phyloP scores from a whole-genome alignment of 148 eudicot genomes.

The Mesembryanthemum crystallinum region DNA sequence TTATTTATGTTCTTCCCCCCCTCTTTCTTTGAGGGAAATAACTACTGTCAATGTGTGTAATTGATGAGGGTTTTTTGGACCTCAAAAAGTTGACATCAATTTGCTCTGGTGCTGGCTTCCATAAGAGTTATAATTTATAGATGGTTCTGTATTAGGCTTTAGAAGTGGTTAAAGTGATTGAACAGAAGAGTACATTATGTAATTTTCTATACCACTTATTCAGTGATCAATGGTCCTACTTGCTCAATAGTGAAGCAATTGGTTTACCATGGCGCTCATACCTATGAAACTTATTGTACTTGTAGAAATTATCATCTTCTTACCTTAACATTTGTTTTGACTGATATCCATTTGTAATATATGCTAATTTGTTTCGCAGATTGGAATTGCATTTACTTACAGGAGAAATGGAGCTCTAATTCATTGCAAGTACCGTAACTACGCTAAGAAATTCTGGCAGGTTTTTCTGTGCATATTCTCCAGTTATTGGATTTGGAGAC shows the following conservation, averaged over 20 bases:
- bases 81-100: too few relatives aligned
- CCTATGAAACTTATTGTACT: not conserved
- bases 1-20: too few relatives aligned
- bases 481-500: not conserved
- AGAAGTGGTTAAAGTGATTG: not conserved
- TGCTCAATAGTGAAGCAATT: too few relatives aligned
- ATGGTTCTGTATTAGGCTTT: too few relatives aligned
- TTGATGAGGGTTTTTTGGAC: too few relatives aligned
- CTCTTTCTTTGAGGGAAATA: too few relatives aligned
- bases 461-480: constrained; percentile 30
- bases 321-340: too few relatives aligned
- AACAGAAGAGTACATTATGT: not conserved
- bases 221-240: too few relatives aligned
- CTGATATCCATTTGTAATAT: not conserved
- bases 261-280: not conserved
- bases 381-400: constrained; percentile 81
- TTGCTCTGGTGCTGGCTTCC: too few relatives aligned
- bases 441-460: constrained; percentile 86
- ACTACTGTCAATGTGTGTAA: too few relatives aligned
- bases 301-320: not conserved
- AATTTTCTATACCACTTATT: not conserved
- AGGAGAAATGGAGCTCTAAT: constrained; percentile 61
- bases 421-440: constrained; percentile 81
- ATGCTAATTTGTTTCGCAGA: constrained; percentile 39
- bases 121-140: too few relatives aligned